Conservation (phyloP, 106 monocot genomes). For the Acorus gramineus region DNA sequence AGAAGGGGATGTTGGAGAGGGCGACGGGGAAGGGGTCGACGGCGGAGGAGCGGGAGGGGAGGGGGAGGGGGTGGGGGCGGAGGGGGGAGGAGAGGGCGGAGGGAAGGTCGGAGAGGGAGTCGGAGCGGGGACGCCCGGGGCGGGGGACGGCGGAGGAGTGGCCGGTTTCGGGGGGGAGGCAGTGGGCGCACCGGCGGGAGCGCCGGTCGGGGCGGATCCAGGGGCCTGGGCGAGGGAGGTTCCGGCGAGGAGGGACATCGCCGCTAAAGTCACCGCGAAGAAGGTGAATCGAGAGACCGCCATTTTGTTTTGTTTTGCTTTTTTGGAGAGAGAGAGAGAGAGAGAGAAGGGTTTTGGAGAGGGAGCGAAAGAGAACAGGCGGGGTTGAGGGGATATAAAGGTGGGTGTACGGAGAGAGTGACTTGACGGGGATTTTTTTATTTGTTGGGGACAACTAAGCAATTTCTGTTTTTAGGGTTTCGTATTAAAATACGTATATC, state of each 20-base stretch:
- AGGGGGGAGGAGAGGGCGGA: neutral
- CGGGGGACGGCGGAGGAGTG: neutral
- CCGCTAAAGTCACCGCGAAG: neutral
- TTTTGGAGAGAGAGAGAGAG: neutral
- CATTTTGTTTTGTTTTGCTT: too few species aligned
- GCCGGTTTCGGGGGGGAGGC: neutral
- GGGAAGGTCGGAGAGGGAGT: neutral
- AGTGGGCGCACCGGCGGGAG: neutral
- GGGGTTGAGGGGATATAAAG: neutral
- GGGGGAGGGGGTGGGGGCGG: neutral
- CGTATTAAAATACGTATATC: neutral
- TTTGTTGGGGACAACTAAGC: neutral
- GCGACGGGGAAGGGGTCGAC: neutral
- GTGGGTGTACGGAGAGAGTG: neutral
- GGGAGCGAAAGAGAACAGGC: neutral
- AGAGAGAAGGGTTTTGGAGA: neutral
- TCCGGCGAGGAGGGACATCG: neutral
- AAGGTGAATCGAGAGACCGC: neutral
- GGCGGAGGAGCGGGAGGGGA: neutral
- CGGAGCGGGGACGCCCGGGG: neutral
- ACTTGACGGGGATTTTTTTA: neutral
- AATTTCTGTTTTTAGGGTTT: neutral
- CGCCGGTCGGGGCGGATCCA: neutral
- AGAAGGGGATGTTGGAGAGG: neutral
- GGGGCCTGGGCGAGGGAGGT: slow-evolving; percentile 9